Base-by-base conservation (phyloP, 768 basidiomycete genomes). In the Russula emetica region DNA sequence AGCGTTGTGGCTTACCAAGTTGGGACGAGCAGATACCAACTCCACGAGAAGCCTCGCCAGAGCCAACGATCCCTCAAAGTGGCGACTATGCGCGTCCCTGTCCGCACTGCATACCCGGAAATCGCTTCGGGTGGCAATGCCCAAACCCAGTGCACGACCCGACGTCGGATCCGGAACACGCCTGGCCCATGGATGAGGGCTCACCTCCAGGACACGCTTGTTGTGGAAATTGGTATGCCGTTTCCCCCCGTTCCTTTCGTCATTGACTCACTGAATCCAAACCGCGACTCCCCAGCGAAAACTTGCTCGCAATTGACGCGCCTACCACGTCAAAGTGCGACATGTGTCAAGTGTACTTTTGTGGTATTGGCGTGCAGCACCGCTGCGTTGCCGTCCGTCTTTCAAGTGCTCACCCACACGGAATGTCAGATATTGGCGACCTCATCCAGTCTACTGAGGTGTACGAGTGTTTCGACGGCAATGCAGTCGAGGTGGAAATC, bases 301-400 rank as follows among this genome's bases (percentile, higher is more conserved):
- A 83, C 70, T 71, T 92, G 5, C 82, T 92, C 28, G 88, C 89
- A 30, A 74, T 87, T 3, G 78, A 76, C 36, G 89, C 92, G 14
- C 92, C 92, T 16, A 75, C 83, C 36, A 90, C 91, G n/a, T 83
- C 88, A 28, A 87, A 83, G 74, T 94, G 92, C 70, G 91, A 92
- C 71, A 81, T 93, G 66, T 94, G 92, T 68, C 84, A 85, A 63
- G 84, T 89, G 9, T 88, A 80, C 1, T 93, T 93, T 73, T 94
- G 92, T 70, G 92, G 92, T 11, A 84, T 94, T 63, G 83, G 83
- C 54, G 81, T 94, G 26, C 89, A 84, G 61, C 83, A 82, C 18
- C 85, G 92, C 54, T 94, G 92, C 72, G 71, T 80, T 53, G 88
- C 90, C 1, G 73, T 80, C 20, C 76, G 82, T 16, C 72, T 92